Evolutionary conservation across 2,329 filamentous ascomycete genomes (phyloP).

Genomic region (Monosporascus ibericus): DNA sequence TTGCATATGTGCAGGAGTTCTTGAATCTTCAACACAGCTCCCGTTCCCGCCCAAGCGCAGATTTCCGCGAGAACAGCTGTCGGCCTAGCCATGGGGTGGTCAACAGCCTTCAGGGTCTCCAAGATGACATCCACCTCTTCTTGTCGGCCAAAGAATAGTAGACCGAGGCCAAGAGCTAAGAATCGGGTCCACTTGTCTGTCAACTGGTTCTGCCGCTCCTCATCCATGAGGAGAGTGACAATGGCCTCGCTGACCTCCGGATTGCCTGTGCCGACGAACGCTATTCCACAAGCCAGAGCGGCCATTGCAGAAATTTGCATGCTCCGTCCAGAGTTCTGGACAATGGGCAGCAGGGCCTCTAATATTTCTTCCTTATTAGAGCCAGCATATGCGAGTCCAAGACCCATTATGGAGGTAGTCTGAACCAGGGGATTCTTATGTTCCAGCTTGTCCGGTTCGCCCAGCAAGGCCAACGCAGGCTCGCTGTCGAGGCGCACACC

Average conservation of each 20-base stretch:
- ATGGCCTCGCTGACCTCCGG: constrained; percentile 89
- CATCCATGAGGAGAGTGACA: constrained; percentile 86
- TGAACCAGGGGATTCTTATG: constrained; percentile 72
- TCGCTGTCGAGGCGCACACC: constrained; percentile 87
- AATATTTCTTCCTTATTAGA: constrained; percentile 88
- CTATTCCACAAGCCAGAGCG: constrained; percentile 79
- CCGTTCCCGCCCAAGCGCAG: constrained; percentile 96
- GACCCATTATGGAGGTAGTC: constrained; percentile 87
- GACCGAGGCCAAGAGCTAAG: constrained; percentile 84
- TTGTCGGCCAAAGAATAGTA: constrained; percentile 93
- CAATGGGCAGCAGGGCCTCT: constrained; percentile 78
- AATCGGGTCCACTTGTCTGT: constrained; percentile 99
- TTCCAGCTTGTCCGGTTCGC: constrained; percentile 72
- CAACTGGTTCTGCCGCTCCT: constrained; percentile 81
- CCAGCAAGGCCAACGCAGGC: constrained; percentile 79
- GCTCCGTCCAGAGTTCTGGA: constrained; percentile 74
- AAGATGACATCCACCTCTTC: constrained; percentile 98
- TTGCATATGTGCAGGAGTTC: constrained; percentile 97
- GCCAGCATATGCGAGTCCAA: constrained; percentile 89
- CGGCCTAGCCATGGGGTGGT: constrained; percentile 95
- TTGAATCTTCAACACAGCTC: constrained; percentile 93
- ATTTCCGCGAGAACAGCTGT: constrained; percentile 91
- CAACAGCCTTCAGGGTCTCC: constrained; percentile 93
- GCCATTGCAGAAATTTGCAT: constrained; percentile 98
- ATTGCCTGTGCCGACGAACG: constrained; percentile 89